Evolutionary conservation across 2,329 filamentous ascomycete genomes (phyloP), one percentile per base, ranked within the genome.

Genomic region (Ilyonectria sp.): DNA sequence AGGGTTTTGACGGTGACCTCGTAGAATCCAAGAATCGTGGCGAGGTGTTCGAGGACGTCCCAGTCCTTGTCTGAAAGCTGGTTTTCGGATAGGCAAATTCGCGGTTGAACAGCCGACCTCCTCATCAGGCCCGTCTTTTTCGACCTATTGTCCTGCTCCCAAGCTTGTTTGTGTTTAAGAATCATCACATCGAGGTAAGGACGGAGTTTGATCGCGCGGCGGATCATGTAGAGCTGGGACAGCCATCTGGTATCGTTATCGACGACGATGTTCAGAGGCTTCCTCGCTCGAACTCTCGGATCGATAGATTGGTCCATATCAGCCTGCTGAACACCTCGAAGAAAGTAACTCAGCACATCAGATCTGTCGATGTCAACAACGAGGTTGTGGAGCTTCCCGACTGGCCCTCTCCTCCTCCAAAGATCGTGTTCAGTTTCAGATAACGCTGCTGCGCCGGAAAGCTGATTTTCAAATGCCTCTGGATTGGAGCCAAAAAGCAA

Each of bases 191-290:
- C 43, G 43, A 46, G n/a, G 19, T 21, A 23, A 21, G n/a, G 19
- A 19, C 43, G 19, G 19, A 46, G 19, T 21, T 19, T 46, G n/a
- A 70, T 26, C 4, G 65, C 60, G 13, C 68, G 65, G 23, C 63
- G 47, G 21, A 72, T 71, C 60, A 71, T 67, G 37, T 71, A 67
- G 2, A 67, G 37, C 31, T 68, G 61, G 2, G 65, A 72, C 19
- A 72, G 58, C 69, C 67, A 71, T 19, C 67, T 44, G 15, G 69
- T 68, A 43, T 63, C 60, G 19, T 68, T 67, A 52, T 73, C 64
- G 2, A 66, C n/a, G 17, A 71, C 55, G 3, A 74, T 23, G 49
- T 65, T 43, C 2, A 70, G 31, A 23, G 67, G 63, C n/a, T 65
- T 63, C 21, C 59, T 63, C 3, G 47, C 52, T 57, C 54, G 61